Evolutionary conservation across 768 basidiomycete species (phyloP), one percentile per base, ranked within the genome.

Genomic region (Pulveroboletus sp.): DNA sequence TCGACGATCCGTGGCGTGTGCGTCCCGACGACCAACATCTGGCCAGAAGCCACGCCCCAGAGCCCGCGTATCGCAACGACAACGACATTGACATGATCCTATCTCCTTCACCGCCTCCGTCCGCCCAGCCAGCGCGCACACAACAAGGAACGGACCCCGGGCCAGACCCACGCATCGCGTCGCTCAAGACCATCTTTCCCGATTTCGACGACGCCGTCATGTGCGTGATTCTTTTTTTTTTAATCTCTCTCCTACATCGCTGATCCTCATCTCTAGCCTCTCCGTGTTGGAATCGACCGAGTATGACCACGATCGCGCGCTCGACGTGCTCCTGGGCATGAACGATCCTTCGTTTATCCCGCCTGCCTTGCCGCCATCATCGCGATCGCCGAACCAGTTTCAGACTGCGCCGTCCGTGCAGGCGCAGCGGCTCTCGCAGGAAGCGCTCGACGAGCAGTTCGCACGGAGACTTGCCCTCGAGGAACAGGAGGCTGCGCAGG

Each of bases 271-370:
- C 13, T 34, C 36, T 23, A 87, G 85, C 34, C 75, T 76, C 60
- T 83, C 82, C 8, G 84, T 93, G 0, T 72, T 93, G 40, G 80
- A 89, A 50, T 85, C 84, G 6, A 85, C 85, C 6, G 61, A 72
- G n/a, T 77, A 83, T 11, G 72, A 88, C 56, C 81, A 89, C 55
- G 88, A 88, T 53, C 76, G 75, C 24, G 90, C 90, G 5, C 76
- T 92, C 47, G 89, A 93, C 58, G 70, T 76, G 1, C 73, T 93
- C 9, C 77, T 93, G 7, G 85, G 83, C 10, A 92, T 93, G 90
- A 90, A 77, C 68, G 91, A 93, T 68, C 89, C 89, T 1, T 75
- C 82, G 7, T 91, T 86, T 61, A 74, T 74, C 16, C 65, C 82
- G 4, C 62, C 73, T 13, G 56, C 54, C 9, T 54, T 34, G 4